Evolutionary conservation across 768 basidiomycete species (phyloP).

Genomic region (Pluteus cervinus): DNA sequence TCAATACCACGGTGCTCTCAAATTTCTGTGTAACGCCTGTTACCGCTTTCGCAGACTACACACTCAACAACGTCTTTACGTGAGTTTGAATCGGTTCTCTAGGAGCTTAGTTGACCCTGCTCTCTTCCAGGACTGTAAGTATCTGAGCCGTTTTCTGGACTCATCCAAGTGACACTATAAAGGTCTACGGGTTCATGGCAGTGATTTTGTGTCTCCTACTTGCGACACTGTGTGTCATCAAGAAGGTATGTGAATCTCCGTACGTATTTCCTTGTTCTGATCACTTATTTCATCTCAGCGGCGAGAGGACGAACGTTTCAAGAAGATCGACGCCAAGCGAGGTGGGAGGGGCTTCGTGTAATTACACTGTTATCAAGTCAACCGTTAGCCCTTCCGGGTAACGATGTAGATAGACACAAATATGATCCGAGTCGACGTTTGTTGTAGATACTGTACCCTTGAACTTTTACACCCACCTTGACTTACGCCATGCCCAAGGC

Average conservation of each 20-base stretch:
- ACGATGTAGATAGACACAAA: no score
- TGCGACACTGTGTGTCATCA: conserved; percentile 82
- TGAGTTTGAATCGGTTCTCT: conserved; percentile 30
- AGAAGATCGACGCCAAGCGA: conserved; percentile 84
- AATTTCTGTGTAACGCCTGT: conserved; percentile 72
- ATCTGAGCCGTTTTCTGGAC: no score
- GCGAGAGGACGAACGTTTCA: conserved; percentile 77
- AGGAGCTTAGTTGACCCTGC: conserved; percentile 36
- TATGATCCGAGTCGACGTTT: background rate
- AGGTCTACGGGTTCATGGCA: conserved; percentile 82
- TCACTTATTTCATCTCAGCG: conserved; percentile 38
- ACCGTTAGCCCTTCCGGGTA: no score
- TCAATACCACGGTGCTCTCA: conserved; percentile 30
- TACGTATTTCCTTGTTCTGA: background rate
- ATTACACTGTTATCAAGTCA: background rate
- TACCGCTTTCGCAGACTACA: conserved; percentile 61
- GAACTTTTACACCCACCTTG: no score
- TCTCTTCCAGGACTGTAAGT: no score
- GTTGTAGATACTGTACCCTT: no score
- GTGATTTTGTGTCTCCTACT: conserved; percentile 71
- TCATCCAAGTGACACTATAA: conserved; percentile 5
- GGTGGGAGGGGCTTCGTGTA: conserved; percentile 84
- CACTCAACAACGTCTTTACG: conserved; percentile 82
- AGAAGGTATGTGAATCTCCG: conserved; percentile 42
- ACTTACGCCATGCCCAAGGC: conserved; percentile 27